Base-by-base conservation (phyloP, 192 early-diverging fungal species). In the Coemansia sp. region DNA sequence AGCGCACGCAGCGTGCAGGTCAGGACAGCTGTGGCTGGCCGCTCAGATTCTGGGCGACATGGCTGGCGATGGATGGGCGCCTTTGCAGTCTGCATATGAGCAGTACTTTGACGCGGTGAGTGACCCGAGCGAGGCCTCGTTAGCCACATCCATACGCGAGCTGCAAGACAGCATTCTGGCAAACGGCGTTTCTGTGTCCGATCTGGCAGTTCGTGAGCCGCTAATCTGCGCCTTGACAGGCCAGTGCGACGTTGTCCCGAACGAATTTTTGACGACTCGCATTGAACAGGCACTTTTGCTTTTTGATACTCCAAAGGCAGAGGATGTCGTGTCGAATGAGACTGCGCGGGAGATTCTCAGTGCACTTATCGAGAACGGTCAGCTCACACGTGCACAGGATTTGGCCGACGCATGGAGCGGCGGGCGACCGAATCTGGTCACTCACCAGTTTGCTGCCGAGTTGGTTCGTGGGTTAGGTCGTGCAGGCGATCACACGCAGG, bases 251-350 rank as follows among this genome's bases (percentile, higher is more conserved):
- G 19, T n/a, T 12, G 16, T 37, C 7, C 48, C 57, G 7, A 17
- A 22, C 0, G 64, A 63, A 2, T 21, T 19, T 39, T 50, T 53
- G 51, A 25, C 53, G 10, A 16, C 39, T 21, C 71, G 68, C 10
- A 53, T 68, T 39, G 77, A 80, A 43, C 68, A 71, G 25, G 77
- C 77, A 12, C 50, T 80, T 26, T 2, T n/a, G 12, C 37, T 80
- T 22, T 66, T 68, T 3, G 66, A 61, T 7, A 56, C 67, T 1
- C 29, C 63, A 0, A 16, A 31, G 0, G 10, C 65, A 22, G 38
- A 39, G 21, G 23, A 17, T 7, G 52, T 19, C 3, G 61, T 71
- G 5, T 80, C 72, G 19, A 62, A 74, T 25, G 59, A 47, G 11
- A 58, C 77, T 2, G 61, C 61, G 0, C 68, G 68, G 22, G 57